Evolutionary conservation across 331 rosid species (phyloP).

Genomic region (Malus hybrid): DNA sequence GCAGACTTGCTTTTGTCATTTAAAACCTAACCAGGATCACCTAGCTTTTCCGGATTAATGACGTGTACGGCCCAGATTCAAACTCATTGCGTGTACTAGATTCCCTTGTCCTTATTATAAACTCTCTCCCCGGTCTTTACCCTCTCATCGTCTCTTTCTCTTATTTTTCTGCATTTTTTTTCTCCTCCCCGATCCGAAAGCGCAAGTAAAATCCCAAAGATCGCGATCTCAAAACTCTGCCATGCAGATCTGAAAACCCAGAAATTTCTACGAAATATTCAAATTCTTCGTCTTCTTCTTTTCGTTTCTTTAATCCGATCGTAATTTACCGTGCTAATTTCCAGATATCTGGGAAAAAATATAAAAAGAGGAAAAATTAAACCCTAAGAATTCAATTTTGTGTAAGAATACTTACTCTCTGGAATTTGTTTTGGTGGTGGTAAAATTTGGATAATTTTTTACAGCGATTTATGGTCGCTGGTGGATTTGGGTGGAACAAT

Average conservation of each 20-base stretch:
- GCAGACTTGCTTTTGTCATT: not conserved
- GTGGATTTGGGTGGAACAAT: constrained; percentile 25
- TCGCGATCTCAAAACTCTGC: not conserved
- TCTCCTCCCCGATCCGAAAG: not conserved
- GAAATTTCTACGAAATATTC: not conserved
- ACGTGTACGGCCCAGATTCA: constrained; percentile 62
- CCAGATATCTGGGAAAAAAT: constrained; percentile 16
- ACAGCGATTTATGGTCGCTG: constrained; percentile 42
- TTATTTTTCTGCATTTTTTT: not conserved
- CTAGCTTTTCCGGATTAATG: constrained; percentile 26
- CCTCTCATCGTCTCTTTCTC: not conserved
- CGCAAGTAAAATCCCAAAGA: not conserved
- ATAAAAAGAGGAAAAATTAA: not conserved
- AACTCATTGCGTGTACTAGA: constrained; percentile 14
- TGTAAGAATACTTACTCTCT: not conserved
- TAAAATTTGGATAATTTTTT: constrained; percentile 2
- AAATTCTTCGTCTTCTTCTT: not conserved
- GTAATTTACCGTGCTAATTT: not conserved
- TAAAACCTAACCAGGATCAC: not conserved
- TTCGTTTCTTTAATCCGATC: not conserved
- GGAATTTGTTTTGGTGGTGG: not conserved
- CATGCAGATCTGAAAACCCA: constrained; percentile 14
- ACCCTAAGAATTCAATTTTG: constrained; percentile 8
- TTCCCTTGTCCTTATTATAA: constrained; percentile 24
- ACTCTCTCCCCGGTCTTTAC: not conserved